Base-by-base conservation (phyloP, 1,284 basidiomycete species). In the Rhodotorula sp. region DNA sequence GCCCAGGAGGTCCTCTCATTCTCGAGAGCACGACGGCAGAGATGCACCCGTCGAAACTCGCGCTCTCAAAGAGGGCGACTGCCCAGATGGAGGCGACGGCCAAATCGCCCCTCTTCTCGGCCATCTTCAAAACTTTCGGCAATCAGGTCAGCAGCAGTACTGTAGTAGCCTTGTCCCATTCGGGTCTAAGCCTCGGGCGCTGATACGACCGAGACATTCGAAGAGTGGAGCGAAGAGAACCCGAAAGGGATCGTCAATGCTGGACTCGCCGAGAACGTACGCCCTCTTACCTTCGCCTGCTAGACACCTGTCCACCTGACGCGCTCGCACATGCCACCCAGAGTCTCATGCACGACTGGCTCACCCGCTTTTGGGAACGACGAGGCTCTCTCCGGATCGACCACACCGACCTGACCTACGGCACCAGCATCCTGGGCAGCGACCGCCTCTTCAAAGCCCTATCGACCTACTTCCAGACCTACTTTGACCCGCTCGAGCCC, bases 211-310 rank as follows among this genome's bases (percentile, higher is more conserved):
- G 37, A 6, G 2, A 3, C 17, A n/a, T 33, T 2, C 12, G 3
- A 1, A 15, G 53, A 60, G 60, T 64, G 64, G n/a, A 33, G 30
- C 20, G 49, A 61, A 2, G n/a, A 42, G 17, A 72, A 72, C 17
- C 51, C 64, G 0, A 30, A 69, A n/a, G 73, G 73, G n/a, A 64
- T 75, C 20, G 49, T 75, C 58, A 70, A 70, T 44, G 65, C 62
- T 12, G 73, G 73, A 1, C 57, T 75, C 2, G 73, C 73, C 0
- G 73, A 75, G 55, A 75, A 75, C 48, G 73, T 74, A 29, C 20
- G 68, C 26, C 5, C n/a, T 14, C 33, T 4, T 4, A n/a, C 37
- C 45, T n/a, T 1, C 37, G 22, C 10, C 29, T 45, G 20, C 20
- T 37, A 56, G 49, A 33, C 17, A 15, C 22, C 22, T 4, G 2